Evolutionary conservation across 257 asterid species (phyloP), one percentile per base, ranked within the genome.

Genomic region (Solanum boliviense): DNA sequence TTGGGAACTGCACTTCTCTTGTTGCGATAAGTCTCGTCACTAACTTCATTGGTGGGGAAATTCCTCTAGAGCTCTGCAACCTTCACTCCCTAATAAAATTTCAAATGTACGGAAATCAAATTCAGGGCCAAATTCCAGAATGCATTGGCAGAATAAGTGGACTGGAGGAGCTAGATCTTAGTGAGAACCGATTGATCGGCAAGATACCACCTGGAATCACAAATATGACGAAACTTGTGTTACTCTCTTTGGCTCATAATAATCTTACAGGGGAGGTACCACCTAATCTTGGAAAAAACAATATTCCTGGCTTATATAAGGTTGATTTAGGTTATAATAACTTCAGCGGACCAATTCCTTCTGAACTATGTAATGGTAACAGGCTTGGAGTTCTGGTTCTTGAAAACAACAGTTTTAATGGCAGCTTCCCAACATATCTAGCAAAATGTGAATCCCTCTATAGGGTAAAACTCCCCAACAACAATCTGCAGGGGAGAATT

Each of bases 241-340:
- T 65, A 41, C 91, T 92, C 67, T 84, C 76, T 72, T 84, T 92
- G 87, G 93, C 92, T 89, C 73, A 86, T 68, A 91, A 92, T 72
- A 67, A 89, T 31, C 89, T 92, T 25, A 73, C 44, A 3, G 94
- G 93, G 13, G 90, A 75, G 67, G 86, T 92, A 44, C 93, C 94
- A 86, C 74, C 89, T 36, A 90, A 90, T 36, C 87, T 92, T 74
- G 93, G 93, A 70, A 90, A 84, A 86, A 88, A 89, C 13, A 79
- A 52, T 71, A 2, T 87, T 86, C 91, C 92, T 10, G 92, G 92
- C 67, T 88, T 92, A 34, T 44, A 20, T n/a, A 89, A 32, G 85
- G 35, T 92, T 90, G 93, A 92, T 88, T 89, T 92, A 88, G 91
- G 91, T 34, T 91, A 90, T 48, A 92, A 92, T 88, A 85, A 84